These are phyloP conservation scores for Xanthoceras sorbifolium DNA, from an alignment of 345 rosid genomes.

Conservation along the genomic window DNA sequence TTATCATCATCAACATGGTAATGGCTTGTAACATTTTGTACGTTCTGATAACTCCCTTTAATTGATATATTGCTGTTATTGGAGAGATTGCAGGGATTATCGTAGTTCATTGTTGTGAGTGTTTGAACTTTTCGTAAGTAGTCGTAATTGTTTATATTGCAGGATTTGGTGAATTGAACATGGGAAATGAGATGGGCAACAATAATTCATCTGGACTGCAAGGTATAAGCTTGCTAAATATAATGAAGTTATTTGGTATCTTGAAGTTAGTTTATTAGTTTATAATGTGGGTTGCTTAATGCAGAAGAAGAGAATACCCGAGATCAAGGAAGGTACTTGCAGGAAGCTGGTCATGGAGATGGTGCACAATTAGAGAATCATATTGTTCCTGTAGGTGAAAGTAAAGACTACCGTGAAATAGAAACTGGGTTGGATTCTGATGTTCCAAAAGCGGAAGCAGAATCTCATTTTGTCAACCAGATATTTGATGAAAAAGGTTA, in stretches of 20 bases:
- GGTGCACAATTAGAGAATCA: conserved; percentile 26
- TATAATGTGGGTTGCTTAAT: conserved; percentile 15
- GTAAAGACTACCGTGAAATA: conserved; percentile 16
- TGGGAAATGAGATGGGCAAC: conserved; percentile 74
- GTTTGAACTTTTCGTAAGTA: conserved; percentile 19
- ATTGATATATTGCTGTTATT: conserved; percentile 18
- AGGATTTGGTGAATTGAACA: conserved; percentile 41
- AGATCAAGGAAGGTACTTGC: conserved; percentile 13
- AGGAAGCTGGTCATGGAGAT: conserved; percentile 23
- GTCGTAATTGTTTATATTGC: conserved; percentile 36
- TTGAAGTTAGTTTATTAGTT: neutral
- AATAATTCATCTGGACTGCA: conserved; percentile 49
- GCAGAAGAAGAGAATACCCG: conserved; percentile 30
- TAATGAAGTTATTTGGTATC: neutral
- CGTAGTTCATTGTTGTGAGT: conserved; percentile 1
- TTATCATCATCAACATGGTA: conserved; percentile 44
- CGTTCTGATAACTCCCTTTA: conserved; percentile 21
- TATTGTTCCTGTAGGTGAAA: conserved; percentile 18
- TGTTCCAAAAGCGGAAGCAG: conserved; percentile 16
- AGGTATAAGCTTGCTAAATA: conserved; percentile 27
- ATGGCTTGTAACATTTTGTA: conserved; percentile 13
- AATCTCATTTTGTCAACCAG: conserved; percentile 10
- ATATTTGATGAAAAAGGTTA: neutral
- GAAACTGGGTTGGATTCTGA: conserved; percentile 12
- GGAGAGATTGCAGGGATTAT: conserved; percentile 23